Evolutionary conservation across 2,329 filamentous ascomycete species (phyloP).

Genomic region (Pseudogymnoascus sp.): DNA sequence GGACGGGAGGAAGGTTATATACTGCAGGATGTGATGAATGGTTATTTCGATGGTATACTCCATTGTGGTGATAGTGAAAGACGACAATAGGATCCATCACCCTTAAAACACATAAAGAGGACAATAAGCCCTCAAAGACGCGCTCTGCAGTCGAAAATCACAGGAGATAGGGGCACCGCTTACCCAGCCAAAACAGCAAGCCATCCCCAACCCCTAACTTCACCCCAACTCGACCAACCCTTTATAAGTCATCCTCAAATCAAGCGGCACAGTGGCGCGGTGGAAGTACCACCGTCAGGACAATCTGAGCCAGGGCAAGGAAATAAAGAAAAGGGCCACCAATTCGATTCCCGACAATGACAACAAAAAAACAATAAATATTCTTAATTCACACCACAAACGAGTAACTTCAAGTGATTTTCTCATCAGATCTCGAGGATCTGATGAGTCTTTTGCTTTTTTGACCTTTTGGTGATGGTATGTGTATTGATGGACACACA

Average conservation of each 20-base stretch:
- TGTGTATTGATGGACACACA: background rate
- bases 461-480: background rate
- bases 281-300: background rate
- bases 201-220: conserved; percentile 11
- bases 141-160: background rate
- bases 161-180: background rate
- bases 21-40: background rate
- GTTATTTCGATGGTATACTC: too few species aligned
- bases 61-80: too few species aligned
- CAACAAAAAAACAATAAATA: background rate
- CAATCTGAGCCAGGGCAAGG: conserved; percentile 2
- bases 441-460: background rate
- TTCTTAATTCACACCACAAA: background rate
- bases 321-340: background rate
- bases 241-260: background rate
- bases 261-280: conserved; percentile 1
- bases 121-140: background rate
- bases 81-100: background rate
- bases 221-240: conserved; percentile 13
- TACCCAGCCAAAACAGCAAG: background rate
- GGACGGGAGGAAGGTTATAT: background rate
- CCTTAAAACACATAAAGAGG: background rate
- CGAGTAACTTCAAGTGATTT: conserved; percentile 6
- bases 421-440: conserved; percentile 1
- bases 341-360: background rate